phyloP scores from a whole-genome alignment of 2,329 filamentous ascomycete genomes.

The Aphanocladium album region DNA sequence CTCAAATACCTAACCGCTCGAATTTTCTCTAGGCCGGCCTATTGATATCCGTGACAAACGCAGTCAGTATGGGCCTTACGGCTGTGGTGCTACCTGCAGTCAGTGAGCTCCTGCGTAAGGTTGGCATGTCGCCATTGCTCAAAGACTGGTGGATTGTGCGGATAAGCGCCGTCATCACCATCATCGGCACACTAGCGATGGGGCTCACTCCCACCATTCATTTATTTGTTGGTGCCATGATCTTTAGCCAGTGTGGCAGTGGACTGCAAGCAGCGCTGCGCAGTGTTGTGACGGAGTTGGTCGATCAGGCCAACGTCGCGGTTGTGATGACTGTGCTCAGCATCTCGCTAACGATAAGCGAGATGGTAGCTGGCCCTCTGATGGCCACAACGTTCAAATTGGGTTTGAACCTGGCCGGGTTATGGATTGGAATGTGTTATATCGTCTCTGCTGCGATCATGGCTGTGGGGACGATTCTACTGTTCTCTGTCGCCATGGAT shows the following conservation, averaged over 20 bases:
- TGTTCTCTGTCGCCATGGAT: background rate
- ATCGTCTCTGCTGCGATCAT: background rate
- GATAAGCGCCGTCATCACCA: background rate
- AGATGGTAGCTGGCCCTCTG: constrained; percentile 4
- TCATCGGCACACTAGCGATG: background rate
- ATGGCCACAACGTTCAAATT: constrained; percentile 3
- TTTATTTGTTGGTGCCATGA: constrained; percentile 1
- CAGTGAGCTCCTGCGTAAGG: background rate
- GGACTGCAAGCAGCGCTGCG: constrained; percentile 1
- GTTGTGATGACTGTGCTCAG: constrained; percentile 2
- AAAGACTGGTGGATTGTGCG: constrained; percentile 11
- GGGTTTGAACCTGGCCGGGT: background rate
- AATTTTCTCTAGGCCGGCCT: background rate
- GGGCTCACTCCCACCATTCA: background rate
- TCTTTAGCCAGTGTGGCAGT: background rate
- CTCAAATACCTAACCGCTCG: background rate
- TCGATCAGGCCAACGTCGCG: background rate
- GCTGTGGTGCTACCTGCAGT: background rate
- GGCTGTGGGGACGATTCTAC: background rate
- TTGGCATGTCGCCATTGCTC: background rate
- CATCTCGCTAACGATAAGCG: background rate
- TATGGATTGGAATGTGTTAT: constrained; percentile 3
- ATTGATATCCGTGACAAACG: background rate
- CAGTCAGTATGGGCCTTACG: background rate
- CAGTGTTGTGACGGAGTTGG: constrained; percentile 1